These are phyloP conservation scores for Exophiala viscosa DNA, from an alignment of 2,329 filamentous ascomycete species.

Conservation along the genomic window DNA sequence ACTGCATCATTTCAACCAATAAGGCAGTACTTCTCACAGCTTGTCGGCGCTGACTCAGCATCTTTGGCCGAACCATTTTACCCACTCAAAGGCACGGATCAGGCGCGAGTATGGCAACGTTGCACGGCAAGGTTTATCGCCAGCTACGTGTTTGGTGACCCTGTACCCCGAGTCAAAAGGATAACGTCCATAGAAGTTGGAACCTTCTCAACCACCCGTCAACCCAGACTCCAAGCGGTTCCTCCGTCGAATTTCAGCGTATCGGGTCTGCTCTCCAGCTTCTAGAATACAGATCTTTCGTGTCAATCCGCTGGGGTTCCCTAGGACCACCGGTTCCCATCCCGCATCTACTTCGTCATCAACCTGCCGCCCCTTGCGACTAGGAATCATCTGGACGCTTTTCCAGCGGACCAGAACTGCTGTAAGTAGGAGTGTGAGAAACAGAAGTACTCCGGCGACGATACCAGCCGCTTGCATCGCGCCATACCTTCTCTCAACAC, in stretches of 20 bases:
- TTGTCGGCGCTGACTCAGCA: too few relatives aligned
- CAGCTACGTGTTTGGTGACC: not conserved
- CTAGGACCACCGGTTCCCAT: conserved; percentile 68
- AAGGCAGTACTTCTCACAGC: too few relatives aligned
- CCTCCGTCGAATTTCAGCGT: conserved; percentile 66
- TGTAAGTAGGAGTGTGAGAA: conserved; percentile 62
- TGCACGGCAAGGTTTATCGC: too few relatives aligned
- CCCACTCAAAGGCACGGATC: too few relatives aligned
- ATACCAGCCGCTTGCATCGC: conserved; percentile 66
- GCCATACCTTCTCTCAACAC: conserved; percentile 61
- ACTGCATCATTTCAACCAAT: too few relatives aligned
- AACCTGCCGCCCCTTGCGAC: not conserved
- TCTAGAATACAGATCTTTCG: conserved; percentile 70
- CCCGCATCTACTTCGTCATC: conserved; percentile 1
- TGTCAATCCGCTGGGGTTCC: conserved; percentile 65
- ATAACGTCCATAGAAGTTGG: not conserved
- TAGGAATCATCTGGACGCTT: conserved; percentile 64
- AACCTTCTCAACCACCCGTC: conserved; percentile 5
- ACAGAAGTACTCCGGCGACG: conserved; percentile 63
- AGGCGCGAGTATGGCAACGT: too few relatives aligned
- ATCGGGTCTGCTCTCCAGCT: conserved; percentile 63
- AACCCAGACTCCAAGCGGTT: conserved; percentile 45
- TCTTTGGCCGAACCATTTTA: too few relatives aligned
- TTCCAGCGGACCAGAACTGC: conserved; percentile 62
- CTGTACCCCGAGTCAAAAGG: not conserved